phyloP scores from a whole-genome alignment of 768 basidiomycete species.

The Lentinula boryana region DNA sequence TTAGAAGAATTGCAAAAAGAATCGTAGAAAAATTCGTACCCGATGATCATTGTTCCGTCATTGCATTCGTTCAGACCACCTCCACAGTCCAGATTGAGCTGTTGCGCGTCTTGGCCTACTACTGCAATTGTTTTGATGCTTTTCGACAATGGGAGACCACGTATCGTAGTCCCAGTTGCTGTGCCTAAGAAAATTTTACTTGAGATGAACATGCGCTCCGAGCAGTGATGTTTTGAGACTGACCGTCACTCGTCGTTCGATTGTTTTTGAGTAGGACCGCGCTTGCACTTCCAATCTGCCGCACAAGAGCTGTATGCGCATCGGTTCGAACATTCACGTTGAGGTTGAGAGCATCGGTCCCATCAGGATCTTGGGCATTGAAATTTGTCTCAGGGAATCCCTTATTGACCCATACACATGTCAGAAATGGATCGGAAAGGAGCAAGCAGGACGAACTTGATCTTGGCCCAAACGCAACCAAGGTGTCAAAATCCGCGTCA shows the following conservation, averaged over 20 bases:
- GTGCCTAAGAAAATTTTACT: neutral
- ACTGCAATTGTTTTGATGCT: slow-evolving; percentile 53
- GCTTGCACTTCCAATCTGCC: slow-evolving; percentile 60
- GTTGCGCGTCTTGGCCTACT: slow-evolving; percentile 52
- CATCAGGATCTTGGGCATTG: slow-evolving; percentile 39
- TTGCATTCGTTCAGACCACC: slow-evolving; percentile 50
- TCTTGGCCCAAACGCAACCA: slow-evolving; percentile 47
- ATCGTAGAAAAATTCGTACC: slow-evolving; percentile 31
- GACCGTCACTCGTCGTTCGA: slow-evolving; percentile 29
- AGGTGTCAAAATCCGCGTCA: slow-evolving; percentile 34
- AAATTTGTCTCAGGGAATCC: slow-evolving; percentile 35
- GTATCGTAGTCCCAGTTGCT: slow-evolving; percentile 24
- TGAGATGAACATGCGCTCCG: neutral
- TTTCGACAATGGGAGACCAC: slow-evolving; percentile 39
- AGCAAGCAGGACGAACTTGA: slow-evolving; percentile 19
- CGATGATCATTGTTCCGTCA: slow-evolving; percentile 56
- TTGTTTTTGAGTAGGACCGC: slow-evolving; percentile 68
- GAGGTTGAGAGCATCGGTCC: slow-evolving; percentile 37
- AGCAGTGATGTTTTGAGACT: neutral
- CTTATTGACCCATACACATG: slow-evolving; percentile 15
- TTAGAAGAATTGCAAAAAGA: slow-evolving; percentile 5
- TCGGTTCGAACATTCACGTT: slow-evolving; percentile 35
- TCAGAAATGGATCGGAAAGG: neutral
- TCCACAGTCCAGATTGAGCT: slow-evolving; percentile 38
- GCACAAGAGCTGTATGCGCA: slow-evolving; percentile 44